Evolutionary conservation across 2,329 filamentous ascomycete genomes (phyloP).

Genomic region (Sporothrix pseudoabietina): DNA sequence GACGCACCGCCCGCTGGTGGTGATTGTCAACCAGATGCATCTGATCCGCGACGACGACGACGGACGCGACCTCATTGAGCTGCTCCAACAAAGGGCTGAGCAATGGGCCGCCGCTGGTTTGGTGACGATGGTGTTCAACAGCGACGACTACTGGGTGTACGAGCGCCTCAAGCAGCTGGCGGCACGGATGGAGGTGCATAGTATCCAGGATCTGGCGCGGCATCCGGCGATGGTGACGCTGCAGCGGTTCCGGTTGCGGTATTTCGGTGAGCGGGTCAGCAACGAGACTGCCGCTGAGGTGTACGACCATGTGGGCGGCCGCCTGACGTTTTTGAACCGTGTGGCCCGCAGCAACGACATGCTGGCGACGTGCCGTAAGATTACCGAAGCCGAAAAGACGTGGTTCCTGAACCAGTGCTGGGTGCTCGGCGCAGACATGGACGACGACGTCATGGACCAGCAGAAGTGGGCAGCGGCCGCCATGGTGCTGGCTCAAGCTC

Average conservation of each 20-base stretch:
- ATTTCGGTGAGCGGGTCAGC: slow-evolving; percentile 65
- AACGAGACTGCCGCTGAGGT: slow-evolving; percentile 68
- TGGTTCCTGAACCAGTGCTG: slow-evolving; percentile 78
- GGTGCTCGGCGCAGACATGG: slow-evolving; percentile 71
- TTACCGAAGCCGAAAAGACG: slow-evolving; percentile 69
- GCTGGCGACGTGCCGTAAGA: slow-evolving; percentile 69
- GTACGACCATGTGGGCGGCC: slow-evolving; percentile 84
- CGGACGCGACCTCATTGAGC: slow-evolving; percentile 88
- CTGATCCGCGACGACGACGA: slow-evolving; percentile 88
- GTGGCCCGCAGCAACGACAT: slow-evolving; percentile 87
- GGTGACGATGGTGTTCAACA: slow-evolving; percentile 91
- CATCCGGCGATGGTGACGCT: slow-evolving; percentile 75
- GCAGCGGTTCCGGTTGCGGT: slow-evolving; percentile 75
- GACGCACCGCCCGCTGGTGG: slow-evolving; percentile 64
- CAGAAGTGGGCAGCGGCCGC: slow-evolving; percentile 94
- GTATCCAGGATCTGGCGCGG: slow-evolving; percentile 81
- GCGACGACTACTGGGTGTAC: slow-evolving; percentile 98
- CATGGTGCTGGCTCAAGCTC: slow-evolving; percentile 83
- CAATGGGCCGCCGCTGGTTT: slow-evolving; percentile 93
- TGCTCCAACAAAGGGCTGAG: slow-evolving; percentile 93
- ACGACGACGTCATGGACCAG: slow-evolving; percentile 68
- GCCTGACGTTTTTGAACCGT: slow-evolving; percentile 82
- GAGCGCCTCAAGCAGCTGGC: slow-evolving; percentile 90
- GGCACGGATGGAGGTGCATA: slow-evolving; percentile 91
- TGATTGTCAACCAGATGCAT: slow-evolving; percentile 94